Evolutionary conservation across 805 yeast species (phyloP), one percentile per base, ranked within the genome.

Genomic region (Wickerhamiella spandovensis): DNA sequence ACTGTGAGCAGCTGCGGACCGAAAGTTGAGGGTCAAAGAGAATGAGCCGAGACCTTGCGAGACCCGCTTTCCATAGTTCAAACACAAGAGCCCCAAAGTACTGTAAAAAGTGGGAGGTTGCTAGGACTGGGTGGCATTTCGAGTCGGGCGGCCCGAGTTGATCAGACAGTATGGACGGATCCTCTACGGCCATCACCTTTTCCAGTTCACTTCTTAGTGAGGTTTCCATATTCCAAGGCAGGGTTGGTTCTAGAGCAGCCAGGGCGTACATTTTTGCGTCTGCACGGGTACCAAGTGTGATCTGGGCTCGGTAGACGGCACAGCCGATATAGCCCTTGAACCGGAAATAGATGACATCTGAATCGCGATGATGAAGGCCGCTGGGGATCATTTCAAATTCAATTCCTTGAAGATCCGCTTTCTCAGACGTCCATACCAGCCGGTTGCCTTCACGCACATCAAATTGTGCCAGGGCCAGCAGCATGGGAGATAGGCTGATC

Each of bases 301-400:
- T 54, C 21, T 15, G 51, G 8, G 54, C 46, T 43, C 47, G 53
- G 45, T 52, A 59, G 9, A 51, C 56, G 1, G 63, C 58, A 18
- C 54, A 47, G 41, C 63, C 63, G 17, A 47, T 46, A 39, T 43
- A 50, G n/a, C 42, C 28, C 8, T 58, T 60, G 13, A 48, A 47
- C 35, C 47, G 72, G 63, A 81, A 81, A 48, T 76, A 74, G 1
- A 81, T 69, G 1, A 76, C 73, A 58, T 82, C 88, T 13, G 58
- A 51, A 20, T 63, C 61, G 2, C 69, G 68, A 13, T 75, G 70
- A 58, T 82, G 88, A 2, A 80, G 66, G 1, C 89, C 87, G 0
- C 85, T 78, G 0, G 88, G 88, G 43, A 82, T 64, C n/a, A 80
- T 69, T 55, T 78, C 76, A 64, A 73, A 81, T 62, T 82, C 88